Evolutionary conservation across 768 basidiomycete species (phyloP).

Genomic region (Auricularia cornea): DNA sequence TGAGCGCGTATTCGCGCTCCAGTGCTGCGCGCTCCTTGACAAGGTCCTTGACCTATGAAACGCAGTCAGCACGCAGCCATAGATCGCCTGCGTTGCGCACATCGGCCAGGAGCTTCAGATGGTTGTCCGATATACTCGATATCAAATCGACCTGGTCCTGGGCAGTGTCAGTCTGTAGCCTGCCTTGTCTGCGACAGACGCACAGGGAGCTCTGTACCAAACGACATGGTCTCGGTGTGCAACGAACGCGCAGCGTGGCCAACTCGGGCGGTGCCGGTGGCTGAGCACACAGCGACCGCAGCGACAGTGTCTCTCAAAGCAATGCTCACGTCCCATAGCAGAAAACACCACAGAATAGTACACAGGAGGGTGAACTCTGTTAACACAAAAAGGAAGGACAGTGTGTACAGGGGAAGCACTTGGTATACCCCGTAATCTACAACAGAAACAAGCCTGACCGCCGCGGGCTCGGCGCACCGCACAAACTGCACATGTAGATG

Average conservation of each 20-base stretch:
- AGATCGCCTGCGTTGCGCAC: constrained; percentile 29
- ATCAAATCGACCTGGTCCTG: constrained; percentile 73
- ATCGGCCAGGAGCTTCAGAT: constrained; percentile 57
- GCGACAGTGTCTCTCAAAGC: too few species aligned
- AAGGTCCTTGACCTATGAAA: constrained; percentile 59
- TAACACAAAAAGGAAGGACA: too few species aligned
- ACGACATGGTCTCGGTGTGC: not conserved
- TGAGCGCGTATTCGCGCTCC: constrained; percentile 72
- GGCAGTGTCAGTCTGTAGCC: not conserved
- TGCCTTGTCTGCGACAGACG: not conserved
- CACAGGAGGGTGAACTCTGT: too few species aligned
- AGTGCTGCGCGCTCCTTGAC: constrained; percentile 56
- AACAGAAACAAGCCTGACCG: too few species aligned
- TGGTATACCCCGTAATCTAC: too few species aligned
- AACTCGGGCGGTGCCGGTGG: not conserved
- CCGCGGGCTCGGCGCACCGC: too few species aligned
- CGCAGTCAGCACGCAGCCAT: not conserved
- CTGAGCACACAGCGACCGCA: not conserved
- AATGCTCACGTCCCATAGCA: too few species aligned
- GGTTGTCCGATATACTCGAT: constrained; percentile 46
- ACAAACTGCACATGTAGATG: too few species aligned
- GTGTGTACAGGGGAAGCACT: too few species aligned
- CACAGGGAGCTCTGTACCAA: constrained; percentile 6
- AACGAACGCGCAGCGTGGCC: not conserved
- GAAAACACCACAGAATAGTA: too few species aligned